Base-by-base conservation (phyloP, 2,329 filamentous ascomycete genomes). In the Penicillium sp. region DNA sequence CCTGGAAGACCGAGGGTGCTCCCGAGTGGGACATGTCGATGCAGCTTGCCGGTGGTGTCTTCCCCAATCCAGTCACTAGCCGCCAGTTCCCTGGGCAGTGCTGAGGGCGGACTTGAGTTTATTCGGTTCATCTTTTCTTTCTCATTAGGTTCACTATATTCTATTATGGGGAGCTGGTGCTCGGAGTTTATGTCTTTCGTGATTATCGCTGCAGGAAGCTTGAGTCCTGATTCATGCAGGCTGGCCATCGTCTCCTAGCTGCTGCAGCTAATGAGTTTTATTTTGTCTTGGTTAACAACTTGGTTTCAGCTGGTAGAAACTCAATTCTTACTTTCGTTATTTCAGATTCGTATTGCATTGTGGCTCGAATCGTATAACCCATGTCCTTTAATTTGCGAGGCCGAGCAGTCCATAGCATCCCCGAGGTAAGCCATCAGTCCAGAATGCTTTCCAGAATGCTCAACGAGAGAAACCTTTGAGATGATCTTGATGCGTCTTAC, bases 11-110 rank as follows among this genome's bases (percentile, higher is more conserved):
- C 13, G 79, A 81, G 62, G 75, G 76, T 35, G 74, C 78, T 16
- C 78, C 79, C 5, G 80, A 79, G 55, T 82, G 80, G 80, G 77
- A 81, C 63, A 75, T 82, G 72, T 69, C 78, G 63, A 66, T 76
- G 62, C 70, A 81, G 43, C 61, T 81, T 27, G 75, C 72, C 13
- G 70, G 66, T 16, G 78, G 76, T 0, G 64, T 85, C 47, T 85
- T 84, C 70, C 82, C 82, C 18, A 76, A 79, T 61, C 75, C 76
- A 33, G 61, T 76, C 47, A 68, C 66, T 6, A 66, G 67, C 52
- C 70, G 77, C 43, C 50, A 69, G 58, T 77, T 68, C 66, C 70
- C 70, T 16, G 62, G 64, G 22, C 73, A 75, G 58, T 78, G 75
- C 55, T 67, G 54, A 55, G 33, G 40, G 13, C 52, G 37, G 33